phyloP scores from a whole-genome alignment of 2,329 filamentous ascomycete species.

The Periconia sp. region DNA sequence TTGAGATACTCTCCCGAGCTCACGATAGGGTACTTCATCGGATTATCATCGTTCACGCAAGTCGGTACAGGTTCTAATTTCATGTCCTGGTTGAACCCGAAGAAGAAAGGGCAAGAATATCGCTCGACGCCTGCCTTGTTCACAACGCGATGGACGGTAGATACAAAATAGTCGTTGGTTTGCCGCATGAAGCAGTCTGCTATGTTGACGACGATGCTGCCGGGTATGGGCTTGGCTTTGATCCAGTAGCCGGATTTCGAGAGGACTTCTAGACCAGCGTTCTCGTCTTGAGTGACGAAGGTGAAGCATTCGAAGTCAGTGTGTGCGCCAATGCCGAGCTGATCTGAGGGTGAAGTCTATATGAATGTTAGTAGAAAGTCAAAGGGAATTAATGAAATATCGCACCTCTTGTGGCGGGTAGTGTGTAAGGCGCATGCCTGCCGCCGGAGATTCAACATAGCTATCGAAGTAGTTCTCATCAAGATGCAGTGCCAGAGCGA shows the following conservation, averaged over 20 bases:
- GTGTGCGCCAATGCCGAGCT: constrained; percentile 24
- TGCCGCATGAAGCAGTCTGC: constrained; percentile 51
- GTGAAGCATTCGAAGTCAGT: constrained; percentile 21
- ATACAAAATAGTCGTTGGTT: constrained; percentile 54
- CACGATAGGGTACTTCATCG: constrained; percentile 37
- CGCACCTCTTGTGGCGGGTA: constrained; percentile 22
- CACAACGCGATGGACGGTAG: constrained; percentile 52
- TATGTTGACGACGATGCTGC: constrained; percentile 44
- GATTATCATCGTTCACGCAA: constrained; percentile 30
- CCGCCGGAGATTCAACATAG: constrained; percentile 59
- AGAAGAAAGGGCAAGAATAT: constrained; percentile 52
- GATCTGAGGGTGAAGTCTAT: not conserved
- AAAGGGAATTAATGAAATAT: too few species aligned
- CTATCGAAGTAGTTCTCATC: constrained; percentile 63
- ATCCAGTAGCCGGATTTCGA: constrained; percentile 44
- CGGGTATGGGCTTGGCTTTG: constrained; percentile 35
- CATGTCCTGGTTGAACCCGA: constrained; percentile 41
- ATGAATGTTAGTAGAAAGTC: too few species aligned
- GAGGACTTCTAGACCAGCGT: constrained; percentile 38
- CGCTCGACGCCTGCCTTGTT: constrained; percentile 46
- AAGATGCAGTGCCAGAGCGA: constrained; percentile 62
- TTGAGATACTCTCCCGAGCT: constrained; percentile 33
- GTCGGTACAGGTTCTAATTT: constrained; percentile 38
- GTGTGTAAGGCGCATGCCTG: constrained; percentile 28
- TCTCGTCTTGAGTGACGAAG: constrained; percentile 12